Evolutionary conservation across 2,329 filamentous ascomycete species (phyloP), one percentile per base, ranked within the genome.

Genomic region (Fusarium globosum): DNA sequence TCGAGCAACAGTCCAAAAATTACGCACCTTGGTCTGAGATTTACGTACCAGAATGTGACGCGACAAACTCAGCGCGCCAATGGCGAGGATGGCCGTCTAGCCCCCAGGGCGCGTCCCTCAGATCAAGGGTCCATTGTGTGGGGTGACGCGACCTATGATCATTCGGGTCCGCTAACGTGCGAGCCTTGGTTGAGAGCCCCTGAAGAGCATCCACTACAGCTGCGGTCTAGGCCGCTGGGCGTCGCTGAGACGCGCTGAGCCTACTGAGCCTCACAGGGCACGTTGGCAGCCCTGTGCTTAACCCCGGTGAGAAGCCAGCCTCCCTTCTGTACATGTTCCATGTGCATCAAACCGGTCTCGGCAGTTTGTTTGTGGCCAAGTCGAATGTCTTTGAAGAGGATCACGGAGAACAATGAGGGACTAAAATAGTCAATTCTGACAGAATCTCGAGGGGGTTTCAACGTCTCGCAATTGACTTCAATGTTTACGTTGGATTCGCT

Each of bases 11-110:
- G 60, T 69, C 73, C 52, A 49, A 60, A 33, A 45, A 68, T 46
- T 78, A 76, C 76, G 76, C 69, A 78, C n/a, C 30, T 38, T 33
- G 52, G 75, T 74, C 59, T 73, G 61, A 77, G 3, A 71, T 69
- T 75, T 78, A 78, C 76, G 76, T 69, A 76, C 46, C 28, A 8
- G 3, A 15, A 6, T 48, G 28, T 23, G 56, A 28, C 69, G 53
- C 49, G 52, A 66, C 53, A 67, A 23, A 49, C 21, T 55, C 30
- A 52, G 49, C 59, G 48, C 55, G 41, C 67, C 64, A 68, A 39
- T 55, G 18, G 39, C 28, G 23, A 56, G 49, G 56, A 55, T 38
- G 41, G 16, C 55, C 61, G 55, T 58, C 64, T 65, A 56, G 65
- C 56, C 26, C 26, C 35, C 55, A 70, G 48, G 55, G 46, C 48